Percentiles rank a stretch among this genome's conserved stretches.
phyloP scores from a whole-genome alignment of 257 asterid genomes.

The Nicotiana otophora region DNA sequence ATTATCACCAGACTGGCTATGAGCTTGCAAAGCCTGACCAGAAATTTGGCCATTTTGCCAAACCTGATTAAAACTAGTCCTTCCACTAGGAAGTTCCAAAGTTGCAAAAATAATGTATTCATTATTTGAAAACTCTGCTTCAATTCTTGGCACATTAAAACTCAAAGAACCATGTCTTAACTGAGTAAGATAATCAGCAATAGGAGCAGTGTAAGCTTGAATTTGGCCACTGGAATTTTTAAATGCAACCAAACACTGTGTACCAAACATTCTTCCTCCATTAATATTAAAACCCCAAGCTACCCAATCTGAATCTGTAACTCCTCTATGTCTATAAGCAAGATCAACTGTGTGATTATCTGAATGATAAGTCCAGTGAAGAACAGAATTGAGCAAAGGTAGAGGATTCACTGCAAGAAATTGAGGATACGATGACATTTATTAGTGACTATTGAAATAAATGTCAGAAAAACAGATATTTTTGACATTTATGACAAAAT shows the following conservation, averaged over 20 bases:
- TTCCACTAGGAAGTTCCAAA: constrained; percentile 41
- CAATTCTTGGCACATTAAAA: constrained; percentile 39
- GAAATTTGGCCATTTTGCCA: constrained; percentile 68
- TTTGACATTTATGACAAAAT: too few relatives aligned
- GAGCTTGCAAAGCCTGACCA: constrained; percentile 20
- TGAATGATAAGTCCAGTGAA: constrained; percentile 59
- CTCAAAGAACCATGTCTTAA: constrained; percentile 39
- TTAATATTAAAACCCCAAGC: constrained; percentile 58
- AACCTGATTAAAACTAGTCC: constrained; percentile 48
- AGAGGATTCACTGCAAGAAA: constrained; percentile 30
- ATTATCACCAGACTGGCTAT: constrained; percentile 16
- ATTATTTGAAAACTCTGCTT: constrained; percentile 28
- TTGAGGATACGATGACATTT: not conserved
- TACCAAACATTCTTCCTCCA: constrained; percentile 35
- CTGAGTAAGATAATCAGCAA: not conserved
- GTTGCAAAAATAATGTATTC: constrained; percentile 62
- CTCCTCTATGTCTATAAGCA: constrained; percentile 53
- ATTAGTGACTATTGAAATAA: too few relatives aligned
- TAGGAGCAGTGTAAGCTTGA: constrained; percentile 49
- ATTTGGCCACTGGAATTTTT: constrained; percentile 24
- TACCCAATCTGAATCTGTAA: constrained; percentile 42
- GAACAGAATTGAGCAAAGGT: constrained; percentile 47
- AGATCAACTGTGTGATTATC: constrained; percentile 44
- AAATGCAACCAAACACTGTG: constrained; percentile 59
- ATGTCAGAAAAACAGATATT: too few relatives aligned